Evolutionary conservation across 345 rosid genomes (phyloP).

Genomic region (Hypericum perforatum): DNA sequence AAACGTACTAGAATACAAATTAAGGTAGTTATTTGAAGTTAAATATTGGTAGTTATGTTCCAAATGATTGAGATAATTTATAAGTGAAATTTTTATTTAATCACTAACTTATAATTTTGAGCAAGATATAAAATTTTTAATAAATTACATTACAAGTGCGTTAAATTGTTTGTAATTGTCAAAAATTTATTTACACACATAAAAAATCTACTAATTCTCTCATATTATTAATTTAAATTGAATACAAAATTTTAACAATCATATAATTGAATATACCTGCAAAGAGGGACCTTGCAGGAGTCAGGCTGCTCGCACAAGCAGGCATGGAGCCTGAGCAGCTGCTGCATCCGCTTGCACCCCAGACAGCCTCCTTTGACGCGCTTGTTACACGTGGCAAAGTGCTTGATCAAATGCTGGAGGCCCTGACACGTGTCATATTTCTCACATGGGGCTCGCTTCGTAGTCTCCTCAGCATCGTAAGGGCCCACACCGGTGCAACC

Average conservation of each 20-base stretch:
- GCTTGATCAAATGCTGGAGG: slow-evolving; percentile 56
- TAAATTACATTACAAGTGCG: too few species aligned
- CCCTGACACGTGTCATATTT: slow-evolving; percentile 62
- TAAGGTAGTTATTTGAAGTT: too few species aligned
- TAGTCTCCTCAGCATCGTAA: slow-evolving; percentile 21
- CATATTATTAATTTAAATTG: neutral
- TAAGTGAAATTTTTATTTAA: too few species aligned
- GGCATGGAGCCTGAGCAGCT: slow-evolving; percentile 77
- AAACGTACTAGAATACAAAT: too few species aligned
- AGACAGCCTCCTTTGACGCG: slow-evolving; percentile 56
- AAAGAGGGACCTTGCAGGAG: slow-evolving; percentile 75
- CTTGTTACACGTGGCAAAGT: slow-evolving; percentile 53
- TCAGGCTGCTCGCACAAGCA: slow-evolving; percentile 49
- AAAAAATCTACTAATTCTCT: neutral
- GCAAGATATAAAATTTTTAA: too few species aligned
- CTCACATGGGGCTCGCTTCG: slow-evolving; percentile 34
- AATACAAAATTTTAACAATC: neutral
- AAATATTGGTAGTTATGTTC: too few species aligned
- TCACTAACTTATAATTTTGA: too few species aligned
- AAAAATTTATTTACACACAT: neutral
- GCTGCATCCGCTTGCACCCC: slow-evolving; percentile 80
- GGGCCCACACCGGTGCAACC: slow-evolving; percentile 82
- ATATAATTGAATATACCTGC: slow-evolving; percentile 42
- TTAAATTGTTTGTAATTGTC: too few species aligned
- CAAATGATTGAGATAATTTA: too few species aligned